Base-by-base conservation (phyloP, 257 asterid species). In the Prunella vulgaris region DNA sequence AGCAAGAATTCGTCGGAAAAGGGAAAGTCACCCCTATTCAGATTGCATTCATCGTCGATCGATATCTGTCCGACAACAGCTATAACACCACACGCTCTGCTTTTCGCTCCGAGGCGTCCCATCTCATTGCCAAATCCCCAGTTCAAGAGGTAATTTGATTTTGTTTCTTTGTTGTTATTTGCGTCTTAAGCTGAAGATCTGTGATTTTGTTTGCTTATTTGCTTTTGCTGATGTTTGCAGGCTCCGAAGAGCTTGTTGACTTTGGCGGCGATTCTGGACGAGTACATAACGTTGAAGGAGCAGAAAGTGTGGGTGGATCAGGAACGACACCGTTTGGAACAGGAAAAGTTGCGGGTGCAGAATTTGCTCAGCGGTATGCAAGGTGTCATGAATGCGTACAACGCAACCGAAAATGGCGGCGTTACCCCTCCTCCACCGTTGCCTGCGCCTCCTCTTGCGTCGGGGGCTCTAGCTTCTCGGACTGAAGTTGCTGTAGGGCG, bases 31-130 rank as follows among this genome's bases (percentile, higher is more conserved):
- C 95, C 2, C 93, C 96, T 1, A 85, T 87, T 15, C 97, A 93
- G 82, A 67, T 90, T 0, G 99, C 97, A 0, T 93, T 90, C 87
- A 82, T 93, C 72, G 99, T 93, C n/a, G 97, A 93, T 14, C 94
- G 99, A 0, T 93, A 93, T 75, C 94, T 93, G 54, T 74, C 80
- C 28, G 97, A 93, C 80, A 93, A 84, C 75, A 60, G 46, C 21
- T 89, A 59, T 64, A 32, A 75, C 27, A 80, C 76, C n/a, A 74
- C 96, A 5, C 89, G 96, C 42, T 70, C 88, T 70, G 61, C 73
- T 57, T 93, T 93, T 70, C 90, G 96, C 12, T 84, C 90, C 30
- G 99, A 93, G 79, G 99, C 97, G 3, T 82, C 95, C 5, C 73
- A 73, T 74, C 82, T 93, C 40, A 71, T 93, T n/a, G 76, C 99